Percentiles rank a stretch among this genome's conserved stretches.
Evolutionary conservation across 2,329 filamentous ascomycete species (phyloP).

Genomic region (Rhynchosporium secalis): DNA sequence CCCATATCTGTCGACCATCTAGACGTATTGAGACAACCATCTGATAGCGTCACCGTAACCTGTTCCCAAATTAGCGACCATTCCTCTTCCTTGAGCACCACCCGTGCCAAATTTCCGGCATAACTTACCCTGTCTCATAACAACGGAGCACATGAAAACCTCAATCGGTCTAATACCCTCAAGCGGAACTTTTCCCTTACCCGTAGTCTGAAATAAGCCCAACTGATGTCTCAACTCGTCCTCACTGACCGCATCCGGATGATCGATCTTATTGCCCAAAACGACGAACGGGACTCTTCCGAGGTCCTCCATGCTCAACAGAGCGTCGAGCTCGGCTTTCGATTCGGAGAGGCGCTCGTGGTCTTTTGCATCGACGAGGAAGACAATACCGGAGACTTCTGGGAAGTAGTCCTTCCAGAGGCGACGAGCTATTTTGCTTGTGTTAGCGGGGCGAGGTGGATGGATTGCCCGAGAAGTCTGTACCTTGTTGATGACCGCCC

Average conservation of each 20-base stretch:
- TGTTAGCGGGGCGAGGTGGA: neutral
- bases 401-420: conserved; percentile 98
- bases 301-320: conserved; percentile 95
- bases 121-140: conserved; percentile 84
- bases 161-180: conserved; percentile 94
- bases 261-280: conserved; percentile 99
- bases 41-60: conserved; percentile 87
- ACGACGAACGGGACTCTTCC: conserved; percentile 94
- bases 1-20: conserved; percentile 41
- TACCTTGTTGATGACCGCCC: conserved; percentile 90
- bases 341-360: conserved; percentile 91
- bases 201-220: conserved; percentile 92
- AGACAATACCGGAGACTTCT: conserved; percentile 94
- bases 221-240: conserved; percentile 91
- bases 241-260: conserved; percentile 92
- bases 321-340: conserved; percentile 94
- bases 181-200: conserved; percentile 89
- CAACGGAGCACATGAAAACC: conserved; percentile 98
- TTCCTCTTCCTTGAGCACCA: neutral
- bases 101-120: conserved; percentile 1
- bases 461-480: neutral
- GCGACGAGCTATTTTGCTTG: conserved; percentile 65
- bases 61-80: conserved; percentile 40
- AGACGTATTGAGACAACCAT: conserved; percentile 92
- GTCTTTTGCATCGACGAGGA: conserved; percentile 97